Base-by-base conservation (phyloP, 371 early-diverging fungal genomes). In the Rhizopus sp. region DNA sequence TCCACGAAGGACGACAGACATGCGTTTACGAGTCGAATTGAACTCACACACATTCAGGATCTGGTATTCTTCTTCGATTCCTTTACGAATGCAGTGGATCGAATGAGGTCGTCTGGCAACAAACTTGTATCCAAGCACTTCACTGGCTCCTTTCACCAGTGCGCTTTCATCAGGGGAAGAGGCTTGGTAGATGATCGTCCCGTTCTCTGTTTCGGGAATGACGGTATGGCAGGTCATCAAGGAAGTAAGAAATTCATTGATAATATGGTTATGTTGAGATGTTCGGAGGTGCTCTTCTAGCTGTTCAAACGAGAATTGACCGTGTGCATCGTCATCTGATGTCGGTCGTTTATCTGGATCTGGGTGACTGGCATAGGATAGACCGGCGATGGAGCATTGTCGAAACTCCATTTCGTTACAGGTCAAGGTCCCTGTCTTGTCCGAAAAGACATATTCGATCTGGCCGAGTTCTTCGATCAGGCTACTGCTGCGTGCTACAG, bases 161-260 rank as follows among this genome's bases (percentile, higher is more conserved):
- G 95, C 95, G 16, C 84, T 93, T 69, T 95, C 95, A 66, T 95
- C 95, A 0, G 95, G 95, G 0, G 95, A 95, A 1, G 92, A 86
- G 3, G 95, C 93, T 65, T 94, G 94, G 69, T 94, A 94, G 5
- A 83, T 68, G 45, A 92, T 83, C n/a, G 77, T 77, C 7, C 65
- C 68, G 0, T 59, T 60, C 23, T 70, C 75, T 44, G 65, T 69
- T 69, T 97, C 97, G 3, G 97, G 96, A 60, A 97, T 95, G 6
- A 98, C 99, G 5, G 98, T 98, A 67, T 98, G 97, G 68, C 98
- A 98, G n/a, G 92, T 89, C 51, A 96, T 87, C 10, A 98, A 75
- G 1, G 93, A 73, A 7, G 87, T 85, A 52, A 92, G 73, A 48
- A 90, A 92, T 63, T 90, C 90, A 15, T 82, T 77, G 41, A 89